Base-by-base conservation (phyloP, 345 rosid genomes). In the Cardamine resedifolia region DNA sequence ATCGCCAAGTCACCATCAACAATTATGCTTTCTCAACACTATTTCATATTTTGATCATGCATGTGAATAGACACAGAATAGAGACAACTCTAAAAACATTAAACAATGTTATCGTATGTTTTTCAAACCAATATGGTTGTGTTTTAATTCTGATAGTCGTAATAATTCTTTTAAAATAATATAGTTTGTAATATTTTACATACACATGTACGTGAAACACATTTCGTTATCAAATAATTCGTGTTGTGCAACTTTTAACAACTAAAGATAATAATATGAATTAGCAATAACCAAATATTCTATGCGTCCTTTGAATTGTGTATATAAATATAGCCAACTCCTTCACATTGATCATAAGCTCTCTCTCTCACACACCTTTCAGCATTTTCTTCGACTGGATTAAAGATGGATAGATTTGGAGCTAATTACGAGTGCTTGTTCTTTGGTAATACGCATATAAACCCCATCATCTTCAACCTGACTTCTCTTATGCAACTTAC, bases 401-500 rank as follows among this genome's bases (percentile, higher is more conserved):
- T 27, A 33, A 66, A 62, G 44, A 94, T 94, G 98, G 89, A 86
- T 52, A 73, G 82, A 57, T 52, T 49, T 64, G 81, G 80, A 73
- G 78, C 87, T 43, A 84, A 82, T 73, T 90, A 76, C 27, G 97
- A 91, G 68, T 89, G 92, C 76, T 78, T 91, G 83, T 88, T 94
- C 63, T 94, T 91, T 62, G 98, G 98, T 93, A 78, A 33, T 77
- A 30, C 55, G 21, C 51, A 16, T 6, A 70, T 24, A 47, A 12
- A 60, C n/a, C 58, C 34, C 33, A 20, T 34, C 16, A 39, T 52
- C 43, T 55, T 28, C 18, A 52, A 55, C 15, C 6, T 47, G 23
- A 44, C 7, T 51, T 47, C 57, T 53, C 53, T 8, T 3, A 48
- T 56, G 26, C 65, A 74, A 4, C n/a, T 77, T 64, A 2, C 34